Conservation (phyloP, 495 filamentous ascomycete species). For the Neurospora sp. region DNA sequence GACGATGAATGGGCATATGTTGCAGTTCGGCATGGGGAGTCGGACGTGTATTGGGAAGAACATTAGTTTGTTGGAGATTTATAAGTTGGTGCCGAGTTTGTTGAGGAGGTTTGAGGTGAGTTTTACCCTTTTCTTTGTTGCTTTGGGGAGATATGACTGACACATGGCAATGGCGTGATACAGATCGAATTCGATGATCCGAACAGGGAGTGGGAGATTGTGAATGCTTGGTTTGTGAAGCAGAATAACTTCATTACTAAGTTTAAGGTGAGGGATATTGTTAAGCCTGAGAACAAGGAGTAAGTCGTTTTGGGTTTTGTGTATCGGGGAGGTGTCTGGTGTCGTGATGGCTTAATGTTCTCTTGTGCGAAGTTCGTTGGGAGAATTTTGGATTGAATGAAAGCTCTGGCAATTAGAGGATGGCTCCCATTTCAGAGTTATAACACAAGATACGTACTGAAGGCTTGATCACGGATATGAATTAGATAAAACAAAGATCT, state of each 20-base stretch:
- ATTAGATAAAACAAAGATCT: not conserved
- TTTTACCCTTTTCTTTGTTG: slow-evolving; percentile 1
- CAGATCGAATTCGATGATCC: slow-evolving; percentile 50
- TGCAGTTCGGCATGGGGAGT: slow-evolving; percentile 52
- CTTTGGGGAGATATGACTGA: not conserved
- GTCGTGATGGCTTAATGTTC: not conserved
- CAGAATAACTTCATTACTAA: slow-evolving; percentile 53
- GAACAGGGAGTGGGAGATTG: slow-evolving; percentile 50
- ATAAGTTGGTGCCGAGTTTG: slow-evolving; percentile 67
- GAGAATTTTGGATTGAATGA: not conserved
- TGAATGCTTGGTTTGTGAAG: slow-evolving; percentile 67
- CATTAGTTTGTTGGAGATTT: slow-evolving; percentile 65
- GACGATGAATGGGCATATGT: slow-evolving; percentile 48
- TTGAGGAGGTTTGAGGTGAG: slow-evolving; percentile 57
- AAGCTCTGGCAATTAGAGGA: not conserved
- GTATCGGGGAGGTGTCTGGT: not conserved
- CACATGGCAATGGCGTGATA: slow-evolving; percentile 1
- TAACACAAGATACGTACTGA: not conserved
- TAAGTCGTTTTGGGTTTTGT: not conserved
- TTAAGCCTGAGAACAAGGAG: slow-evolving; percentile 22
- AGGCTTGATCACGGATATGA: not conserved
- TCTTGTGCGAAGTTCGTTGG: not conserved
- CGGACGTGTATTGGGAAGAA: slow-evolving; percentile 64
- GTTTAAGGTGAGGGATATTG: slow-evolving; percentile 39
- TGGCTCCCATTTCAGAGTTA: not conserved